Percentiles rank a stretch among this genome's conserved stretches.
Evolutionary conservation across 805 yeast species (phyloP).

Genomic region (Kuraishia molischiana): DNA sequence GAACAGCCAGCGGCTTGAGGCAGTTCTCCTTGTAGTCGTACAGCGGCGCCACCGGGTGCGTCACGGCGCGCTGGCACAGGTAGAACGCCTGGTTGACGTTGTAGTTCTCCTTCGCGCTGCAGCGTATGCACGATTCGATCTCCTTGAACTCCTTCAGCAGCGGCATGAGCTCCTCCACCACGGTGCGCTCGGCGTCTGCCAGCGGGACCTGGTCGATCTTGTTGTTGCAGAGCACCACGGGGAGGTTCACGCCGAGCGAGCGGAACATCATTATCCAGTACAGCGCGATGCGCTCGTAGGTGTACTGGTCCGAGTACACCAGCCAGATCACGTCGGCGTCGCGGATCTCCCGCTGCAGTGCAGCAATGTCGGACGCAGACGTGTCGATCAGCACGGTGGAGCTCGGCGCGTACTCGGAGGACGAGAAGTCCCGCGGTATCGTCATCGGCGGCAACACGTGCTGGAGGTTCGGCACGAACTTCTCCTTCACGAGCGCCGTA

Average conservation of each 20-base stretch:
- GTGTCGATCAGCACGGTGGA: constrained; percentile 79
- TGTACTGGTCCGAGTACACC: constrained; percentile 89
- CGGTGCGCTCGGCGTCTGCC: constrained; percentile 31
- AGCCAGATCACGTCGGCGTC: constrained; percentile 88
- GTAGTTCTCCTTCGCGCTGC: constrained; percentile 75
- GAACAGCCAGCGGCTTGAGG: constrained; percentile 65
- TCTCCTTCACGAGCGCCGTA: constrained; percentile 73
- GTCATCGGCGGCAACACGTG: constrained; percentile 76
- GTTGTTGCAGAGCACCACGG: constrained; percentile 86
- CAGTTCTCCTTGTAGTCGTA: constrained; percentile 86
- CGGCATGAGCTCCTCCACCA: constrained; percentile 78
- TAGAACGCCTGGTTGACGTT: constrained; percentile 91
- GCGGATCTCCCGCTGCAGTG: constrained; percentile 64
- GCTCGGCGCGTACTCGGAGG: constrained; percentile 48
- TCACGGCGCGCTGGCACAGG: constrained; percentile 85
- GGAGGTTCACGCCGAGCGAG: constrained; percentile 87
- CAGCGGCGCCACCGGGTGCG: constrained; percentile 87
- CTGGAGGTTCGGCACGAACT: constrained; percentile 68
- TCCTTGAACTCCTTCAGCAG: constrained; percentile 86
- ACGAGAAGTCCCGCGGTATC: constrained; percentile 64
- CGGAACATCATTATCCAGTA: constrained; percentile 95
- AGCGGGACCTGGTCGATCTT: constrained; percentile 40
- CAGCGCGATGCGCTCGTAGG: constrained; percentile 83
- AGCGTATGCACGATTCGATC: constrained; percentile 82
- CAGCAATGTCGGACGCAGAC: constrained; percentile 48